A percentile compares a stretch with the other conserved stretches of the same genome.
Evolutionary conservation across 192 early-diverging fungal genomes (phyloP).

Genomic region (Chytriomyces sp.): DNA sequence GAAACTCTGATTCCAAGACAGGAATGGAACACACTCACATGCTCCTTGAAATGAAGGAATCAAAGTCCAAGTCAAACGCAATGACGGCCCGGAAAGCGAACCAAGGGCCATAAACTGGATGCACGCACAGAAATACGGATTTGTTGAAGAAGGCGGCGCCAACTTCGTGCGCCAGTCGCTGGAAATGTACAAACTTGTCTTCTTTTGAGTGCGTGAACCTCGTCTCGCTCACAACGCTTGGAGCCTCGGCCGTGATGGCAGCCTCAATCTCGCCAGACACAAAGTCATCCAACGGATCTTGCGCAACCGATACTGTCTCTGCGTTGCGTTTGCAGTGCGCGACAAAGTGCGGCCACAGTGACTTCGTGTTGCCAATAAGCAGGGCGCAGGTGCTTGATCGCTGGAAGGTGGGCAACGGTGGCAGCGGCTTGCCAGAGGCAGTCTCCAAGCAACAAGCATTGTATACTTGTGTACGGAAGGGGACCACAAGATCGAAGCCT

Average conservation of each 20-base stretch:
- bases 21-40: not conserved
- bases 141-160: constrained; percentile 34
- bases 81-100: constrained; percentile 41
- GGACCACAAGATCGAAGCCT: constrained; percentile 4
- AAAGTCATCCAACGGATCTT: constrained; percentile 34
- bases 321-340: constrained; percentile 10
- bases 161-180: constrained; percentile 28
- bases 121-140: constrained; percentile 34
- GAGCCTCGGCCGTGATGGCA: not conserved
- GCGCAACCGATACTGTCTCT: not conserved
- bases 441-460: not conserved
- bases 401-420: constrained; percentile 33
- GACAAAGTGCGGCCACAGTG: constrained; percentile 34
- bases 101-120: constrained; percentile 41
- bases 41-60: not conserved
- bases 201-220: constrained; percentile 36
- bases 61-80: constrained; percentile 35
- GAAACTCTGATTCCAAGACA: not conserved
- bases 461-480: constrained; percentile 31
- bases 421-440: not conserved
- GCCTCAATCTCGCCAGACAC: not conserved
- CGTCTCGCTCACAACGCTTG: not conserved
- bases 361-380: constrained; percentile 36
- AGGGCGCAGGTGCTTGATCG: constrained; percentile 27
- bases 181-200: constrained; percentile 41